A percentile compares a stretch with the other conserved stretches of the same genome.
Evolutionary conservation across 495 filamentous ascomycete genomes (phyloP).

Genomic region (Penicillium turbatum): DNA sequence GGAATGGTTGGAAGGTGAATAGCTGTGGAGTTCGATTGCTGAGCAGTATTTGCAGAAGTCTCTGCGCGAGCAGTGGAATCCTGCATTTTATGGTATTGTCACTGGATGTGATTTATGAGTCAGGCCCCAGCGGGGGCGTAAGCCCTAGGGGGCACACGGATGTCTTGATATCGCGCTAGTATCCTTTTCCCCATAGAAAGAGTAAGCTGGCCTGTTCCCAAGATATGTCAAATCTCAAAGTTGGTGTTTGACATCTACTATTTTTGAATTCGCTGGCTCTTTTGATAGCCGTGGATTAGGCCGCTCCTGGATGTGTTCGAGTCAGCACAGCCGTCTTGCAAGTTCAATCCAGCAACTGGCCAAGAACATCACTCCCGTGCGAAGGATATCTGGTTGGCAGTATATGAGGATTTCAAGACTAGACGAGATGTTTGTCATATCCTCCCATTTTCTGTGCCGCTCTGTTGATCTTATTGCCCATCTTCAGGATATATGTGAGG

Average conservation of each 20-base stretch:
- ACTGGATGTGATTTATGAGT: too few relatives aligned
- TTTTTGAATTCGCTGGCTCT: neutral
- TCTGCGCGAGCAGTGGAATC: too few relatives aligned
- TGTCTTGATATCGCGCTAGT: too few relatives aligned
- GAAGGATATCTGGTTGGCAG: neutral
- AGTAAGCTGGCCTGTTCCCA: slow-evolving; percentile 56
- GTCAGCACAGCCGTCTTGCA: neutral
- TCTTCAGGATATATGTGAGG: neutral
- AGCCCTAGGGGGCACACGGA: too few relatives aligned
- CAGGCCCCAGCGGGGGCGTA: too few relatives aligned
- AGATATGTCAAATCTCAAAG: slow-evolving; percentile 23
- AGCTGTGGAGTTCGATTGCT: neutral
- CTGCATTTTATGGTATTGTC: too few relatives aligned
- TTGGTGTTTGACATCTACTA: neutral
- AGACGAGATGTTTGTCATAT: neutral
- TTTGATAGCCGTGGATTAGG: neutral
- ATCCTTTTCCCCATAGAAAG: too few relatives aligned
- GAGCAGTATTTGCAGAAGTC: neutral
- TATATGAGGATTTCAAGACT: neutral
- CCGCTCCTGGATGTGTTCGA: neutral
- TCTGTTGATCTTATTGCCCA: neutral
- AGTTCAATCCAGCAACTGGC: neutral
- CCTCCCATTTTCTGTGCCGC: neutral
- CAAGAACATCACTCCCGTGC: neutral
- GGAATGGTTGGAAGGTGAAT: neutral